phyloP scores from a whole-genome alignment of 202 grass and related monocot species.

The Zoysia matrella region DNA sequence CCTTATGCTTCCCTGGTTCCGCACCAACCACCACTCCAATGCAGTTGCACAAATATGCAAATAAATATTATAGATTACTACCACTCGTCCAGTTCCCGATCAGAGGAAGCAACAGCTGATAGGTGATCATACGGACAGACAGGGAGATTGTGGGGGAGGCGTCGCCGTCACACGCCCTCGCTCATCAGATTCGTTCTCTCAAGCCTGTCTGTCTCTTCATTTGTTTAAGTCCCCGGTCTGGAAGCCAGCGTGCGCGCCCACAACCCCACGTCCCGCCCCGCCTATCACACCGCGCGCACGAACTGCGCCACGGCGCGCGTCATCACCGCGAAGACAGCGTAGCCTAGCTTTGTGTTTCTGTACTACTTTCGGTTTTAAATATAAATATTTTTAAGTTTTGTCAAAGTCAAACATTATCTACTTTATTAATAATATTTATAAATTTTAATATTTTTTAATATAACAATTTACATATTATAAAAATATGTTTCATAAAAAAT shows the following conservation, averaged over 20 bases:
- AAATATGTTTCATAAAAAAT: no score
- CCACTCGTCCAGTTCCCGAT: slow-evolving; percentile 46
- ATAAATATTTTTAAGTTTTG: no score
- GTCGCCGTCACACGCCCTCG: slow-evolving; percentile 49
- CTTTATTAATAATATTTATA: no score
- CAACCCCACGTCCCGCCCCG: slow-evolving; percentile 37
- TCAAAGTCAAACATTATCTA: no score
- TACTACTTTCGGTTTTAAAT: no score
- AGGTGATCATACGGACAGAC: slow-evolving; percentile 7
- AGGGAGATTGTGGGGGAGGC: slow-evolving; percentile 49
- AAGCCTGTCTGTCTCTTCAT: slow-evolving; percentile 17
- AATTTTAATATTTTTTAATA: no score
- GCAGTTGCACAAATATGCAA: background rate
- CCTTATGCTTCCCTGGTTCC: background rate
- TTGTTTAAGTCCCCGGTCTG: slow-evolving; percentile 32
- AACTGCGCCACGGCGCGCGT: background rate
- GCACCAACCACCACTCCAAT: slow-evolving; percentile 37
- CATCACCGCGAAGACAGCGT: slow-evolving; percentile 26
- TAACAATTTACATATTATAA: no score
- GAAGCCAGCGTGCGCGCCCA: slow-evolving; percentile 52
- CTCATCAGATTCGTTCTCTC: background rate
- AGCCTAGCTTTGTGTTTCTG: background rate
- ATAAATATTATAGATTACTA: background rate
- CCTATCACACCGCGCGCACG: slow-evolving; percentile 23
- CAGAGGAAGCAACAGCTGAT: slow-evolving; percentile 37